Evolutionary conservation across 768 basidiomycete species (phyloP).

Genomic region (Macrocybe gigantea): DNA sequence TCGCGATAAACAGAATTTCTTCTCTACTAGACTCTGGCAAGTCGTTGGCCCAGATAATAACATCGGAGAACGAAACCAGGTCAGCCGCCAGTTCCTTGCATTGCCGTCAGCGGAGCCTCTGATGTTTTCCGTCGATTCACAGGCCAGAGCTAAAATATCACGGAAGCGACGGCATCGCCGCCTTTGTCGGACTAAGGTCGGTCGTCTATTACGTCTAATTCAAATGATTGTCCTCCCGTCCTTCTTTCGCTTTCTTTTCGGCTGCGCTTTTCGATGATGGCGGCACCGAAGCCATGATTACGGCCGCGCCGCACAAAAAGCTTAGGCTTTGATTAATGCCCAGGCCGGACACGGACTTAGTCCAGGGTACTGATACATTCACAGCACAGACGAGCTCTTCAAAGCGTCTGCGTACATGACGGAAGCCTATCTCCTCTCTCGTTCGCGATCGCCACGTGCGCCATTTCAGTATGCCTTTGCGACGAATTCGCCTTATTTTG

Average conservation of each 20-base stretch:
- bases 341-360: background rate
- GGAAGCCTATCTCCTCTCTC: conserved; percentile 49
- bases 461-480: conserved; percentile 73
- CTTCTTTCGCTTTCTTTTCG: too few species aligned
- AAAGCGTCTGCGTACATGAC: conserved; percentile 74
- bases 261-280: too few species aligned
- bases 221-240: too few species aligned
- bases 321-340: background rate
- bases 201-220: too few species aligned
- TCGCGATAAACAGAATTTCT: conserved; percentile 66
- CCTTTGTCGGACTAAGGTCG: conserved; percentile 66
- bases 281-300: too few species aligned
- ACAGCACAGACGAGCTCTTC: conserved; percentile 70
- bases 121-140: background rate
- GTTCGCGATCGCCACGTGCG: conserved; percentile 43
- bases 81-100: conserved; percentile 13
- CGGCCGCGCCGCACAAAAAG: too few species aligned
- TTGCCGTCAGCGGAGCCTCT: background rate
- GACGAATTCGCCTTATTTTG: conserved; percentile 49
- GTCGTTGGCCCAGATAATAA: conserved; percentile 38
- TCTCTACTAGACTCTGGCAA: conserved; percentile 68
- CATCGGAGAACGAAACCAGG: conserved; percentile 31
- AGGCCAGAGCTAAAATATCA: conserved; percentile 65
- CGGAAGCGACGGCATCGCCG: conserved; percentile 59
- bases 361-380: background rate